Conservation (phyloP, 2,329 filamentous ascomycete species). For the Acephala macrosclerotiorum region DNA sequence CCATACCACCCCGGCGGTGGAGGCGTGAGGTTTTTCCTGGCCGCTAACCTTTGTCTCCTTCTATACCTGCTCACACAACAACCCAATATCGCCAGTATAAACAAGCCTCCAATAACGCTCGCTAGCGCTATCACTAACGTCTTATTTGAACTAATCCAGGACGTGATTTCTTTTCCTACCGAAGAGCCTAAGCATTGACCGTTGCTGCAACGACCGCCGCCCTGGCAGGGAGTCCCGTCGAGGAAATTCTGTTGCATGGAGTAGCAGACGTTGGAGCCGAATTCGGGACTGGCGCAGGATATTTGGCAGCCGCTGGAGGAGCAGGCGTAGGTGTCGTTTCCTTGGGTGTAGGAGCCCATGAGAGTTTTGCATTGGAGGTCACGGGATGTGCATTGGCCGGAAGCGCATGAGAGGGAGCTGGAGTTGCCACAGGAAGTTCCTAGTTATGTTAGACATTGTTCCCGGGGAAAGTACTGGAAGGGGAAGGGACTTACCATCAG, state of each 20-base stretch:
- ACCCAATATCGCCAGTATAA: constrained; percentile 72
- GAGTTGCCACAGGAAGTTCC: constrained; percentile 69
- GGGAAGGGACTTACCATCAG: constrained; percentile 61
- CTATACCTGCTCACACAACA: constrained; percentile 69
- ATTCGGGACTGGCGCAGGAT: constrained; percentile 74
- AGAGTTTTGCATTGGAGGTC: constrained; percentile 87
- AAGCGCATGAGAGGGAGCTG: constrained; percentile 74
- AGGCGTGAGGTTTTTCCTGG: constrained; percentile 21
- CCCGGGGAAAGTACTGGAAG: not conserved
- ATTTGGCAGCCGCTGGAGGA: constrained; percentile 75
- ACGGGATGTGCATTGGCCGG: constrained; percentile 92
- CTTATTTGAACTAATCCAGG: constrained; percentile 81
- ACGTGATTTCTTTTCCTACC: constrained; percentile 72
- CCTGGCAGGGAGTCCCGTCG: constrained; percentile 86
- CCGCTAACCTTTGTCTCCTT: constrained; percentile 27
- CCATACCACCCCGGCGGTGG: constrained; percentile 27
- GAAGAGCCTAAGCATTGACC: constrained; percentile 78
- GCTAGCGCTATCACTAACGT: constrained; percentile 83
- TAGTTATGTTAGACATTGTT: constrained; percentile 33
- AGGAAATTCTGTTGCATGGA: constrained; percentile 89
- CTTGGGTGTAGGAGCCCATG: constrained; percentile 76
- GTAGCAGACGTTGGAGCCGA: constrained; percentile 72
- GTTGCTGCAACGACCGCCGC: constrained; percentile 80
- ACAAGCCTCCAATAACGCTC: constrained; percentile 72
- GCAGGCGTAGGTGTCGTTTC: constrained; percentile 84